Conservation (phyloP, 148 eudicot genomes). For the Persicaria maculosa region DNA sequence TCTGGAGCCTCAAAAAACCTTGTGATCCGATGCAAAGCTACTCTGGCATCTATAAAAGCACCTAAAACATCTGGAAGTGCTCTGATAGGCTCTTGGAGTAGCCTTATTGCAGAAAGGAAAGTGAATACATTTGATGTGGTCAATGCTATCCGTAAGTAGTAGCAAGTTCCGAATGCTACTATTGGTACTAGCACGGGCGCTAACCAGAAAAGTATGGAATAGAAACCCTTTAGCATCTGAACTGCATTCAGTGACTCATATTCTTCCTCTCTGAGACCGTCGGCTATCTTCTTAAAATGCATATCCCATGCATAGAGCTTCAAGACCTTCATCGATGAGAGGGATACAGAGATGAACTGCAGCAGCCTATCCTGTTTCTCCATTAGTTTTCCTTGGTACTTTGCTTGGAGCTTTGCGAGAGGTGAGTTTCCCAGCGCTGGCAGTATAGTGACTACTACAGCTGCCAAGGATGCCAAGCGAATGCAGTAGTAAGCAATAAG, state of each 20-base stretch:
- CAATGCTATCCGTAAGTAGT: slow-evolving; percentile 50
- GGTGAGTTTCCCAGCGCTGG: slow-evolving; percentile 68
- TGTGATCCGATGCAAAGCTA: slow-evolving; percentile 57
- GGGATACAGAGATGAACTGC: slow-evolving; percentile 61
- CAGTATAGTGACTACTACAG: slow-evolving; percentile 49
- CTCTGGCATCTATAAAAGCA: slow-evolving; percentile 72
- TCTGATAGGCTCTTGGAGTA: slow-evolving; percentile 82
- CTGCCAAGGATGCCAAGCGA: slow-evolving; percentile 64
- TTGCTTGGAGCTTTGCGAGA: slow-evolving; percentile 59
- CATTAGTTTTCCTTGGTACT: slow-evolving; percentile 66
- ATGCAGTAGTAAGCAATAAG: slow-evolving; percentile 49
- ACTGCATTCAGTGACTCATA: slow-evolving; percentile 54
- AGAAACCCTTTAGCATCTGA: slow-evolving; percentile 50
- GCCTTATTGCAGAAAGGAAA: slow-evolving; percentile 75
- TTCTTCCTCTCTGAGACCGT: slow-evolving; percentile 49
- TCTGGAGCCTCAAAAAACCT: slow-evolving; percentile 79
- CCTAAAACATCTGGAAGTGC: slow-evolving; percentile 72
- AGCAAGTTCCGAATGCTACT: slow-evolving; percentile 75
- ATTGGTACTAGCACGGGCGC: slow-evolving; percentile 72
- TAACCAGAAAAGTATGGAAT: slow-evolving; percentile 62
- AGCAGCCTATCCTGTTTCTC: slow-evolving; percentile 64
- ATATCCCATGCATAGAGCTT: slow-evolving; percentile 86
- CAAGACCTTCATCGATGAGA: slow-evolving; percentile 67
- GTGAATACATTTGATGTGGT: slow-evolving; percentile 79
- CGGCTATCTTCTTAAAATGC: slow-evolving; percentile 58